Conservation (phyloP, 23 red algal genomes). For the Gracilaria domingensis region DNA sequence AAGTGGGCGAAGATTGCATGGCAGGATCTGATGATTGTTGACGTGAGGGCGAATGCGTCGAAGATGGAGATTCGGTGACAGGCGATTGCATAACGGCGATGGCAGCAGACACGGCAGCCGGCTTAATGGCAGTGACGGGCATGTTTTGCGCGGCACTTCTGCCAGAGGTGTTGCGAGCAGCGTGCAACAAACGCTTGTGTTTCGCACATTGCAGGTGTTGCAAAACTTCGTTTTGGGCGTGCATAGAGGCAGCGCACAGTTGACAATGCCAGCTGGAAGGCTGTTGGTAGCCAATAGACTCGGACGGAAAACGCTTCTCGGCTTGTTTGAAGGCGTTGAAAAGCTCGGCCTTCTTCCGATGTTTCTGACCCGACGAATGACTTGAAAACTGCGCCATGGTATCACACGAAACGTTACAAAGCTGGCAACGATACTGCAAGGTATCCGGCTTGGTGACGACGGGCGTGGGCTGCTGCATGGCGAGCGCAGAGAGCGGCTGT, state of each 20-base stretch:
- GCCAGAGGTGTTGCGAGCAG: not conserved
- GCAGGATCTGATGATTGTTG: not conserved
- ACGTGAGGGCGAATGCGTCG: not conserved
- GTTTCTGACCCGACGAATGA: slow-evolving; percentile 52
- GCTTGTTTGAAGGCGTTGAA: slow-evolving; percentile 16
- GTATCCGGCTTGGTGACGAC: not conserved
- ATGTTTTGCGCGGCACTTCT: not conserved
- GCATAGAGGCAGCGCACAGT: not conserved
- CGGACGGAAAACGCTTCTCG: not conserved
- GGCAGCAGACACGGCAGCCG: not conserved
- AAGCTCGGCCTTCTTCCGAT: slow-evolving; percentile 38
- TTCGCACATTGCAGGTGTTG: slow-evolving; percentile 54
- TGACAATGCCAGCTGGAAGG: slow-evolving; percentile 28
- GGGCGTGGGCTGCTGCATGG: not conserved
- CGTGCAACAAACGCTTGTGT: slow-evolving; percentile 1
- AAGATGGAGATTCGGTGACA: not conserved
- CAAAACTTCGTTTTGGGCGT: slow-evolving; percentile 32
- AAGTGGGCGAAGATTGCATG: not conserved
- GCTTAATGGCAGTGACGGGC: slow-evolving; percentile 1
- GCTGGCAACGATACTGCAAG: slow-evolving; percentile 15
- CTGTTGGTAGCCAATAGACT: not conserved
- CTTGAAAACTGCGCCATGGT: slow-evolving; percentile 16
- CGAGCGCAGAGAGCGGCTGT: not conserved
- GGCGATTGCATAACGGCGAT: not conserved
- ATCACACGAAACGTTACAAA: slow-evolving; percentile 43